Percentiles rank a stretch among this genome's conserved stretches.
Evolutionary conservation across 2,329 filamentous ascomycete genomes (phyloP).

Genomic region (Aureobasidium sp.): DNA sequence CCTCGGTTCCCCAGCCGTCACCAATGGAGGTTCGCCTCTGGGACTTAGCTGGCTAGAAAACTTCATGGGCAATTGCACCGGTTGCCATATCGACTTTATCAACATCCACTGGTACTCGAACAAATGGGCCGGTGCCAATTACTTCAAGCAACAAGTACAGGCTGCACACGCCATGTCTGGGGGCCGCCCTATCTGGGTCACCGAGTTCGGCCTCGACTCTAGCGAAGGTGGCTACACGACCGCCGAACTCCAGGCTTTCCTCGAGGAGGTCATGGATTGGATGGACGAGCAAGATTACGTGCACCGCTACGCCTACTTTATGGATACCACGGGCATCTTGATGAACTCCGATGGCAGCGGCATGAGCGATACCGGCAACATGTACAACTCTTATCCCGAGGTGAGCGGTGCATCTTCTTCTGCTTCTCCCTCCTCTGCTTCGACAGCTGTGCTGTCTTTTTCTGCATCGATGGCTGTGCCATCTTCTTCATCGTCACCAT

Average conservation of each 20-base stretch:
- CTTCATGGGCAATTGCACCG: constrained; percentile 44
- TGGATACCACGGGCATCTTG: constrained; percentile 23
- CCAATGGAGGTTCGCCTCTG: constrained; percentile 41
- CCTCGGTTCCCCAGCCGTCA: constrained; percentile 50
- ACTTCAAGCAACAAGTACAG: constrained; percentile 37
- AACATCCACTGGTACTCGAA: constrained; percentile 51
- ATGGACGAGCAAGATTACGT: constrained; percentile 31
- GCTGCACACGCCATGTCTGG: constrained; percentile 14
- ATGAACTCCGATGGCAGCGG: constrained; percentile 18
- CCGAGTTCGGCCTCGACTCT: constrained; percentile 49
- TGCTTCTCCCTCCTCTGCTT: background rate
- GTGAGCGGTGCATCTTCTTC: constrained; percentile 1
- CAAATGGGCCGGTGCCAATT: constrained; percentile 22
- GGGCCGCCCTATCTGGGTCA: constrained; percentile 32
- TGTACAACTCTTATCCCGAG: constrained; percentile 19
- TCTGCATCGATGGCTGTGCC: background rate
- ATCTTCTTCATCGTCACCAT: background rate
- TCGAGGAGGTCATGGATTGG: constrained; percentile 36
- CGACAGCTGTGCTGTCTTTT: background rate
- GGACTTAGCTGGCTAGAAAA: constrained; percentile 46
- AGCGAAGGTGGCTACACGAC: constrained; percentile 25
- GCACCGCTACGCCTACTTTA: constrained; percentile 30
- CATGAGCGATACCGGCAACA: constrained; percentile 17
- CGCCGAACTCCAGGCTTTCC: constrained; percentile 36
- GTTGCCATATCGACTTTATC: constrained; percentile 50